These are phyloP conservation scores for Pelargonium nanum DNA, from an alignment of 345 rosid genomes.

Conservation along the genomic window DNA sequence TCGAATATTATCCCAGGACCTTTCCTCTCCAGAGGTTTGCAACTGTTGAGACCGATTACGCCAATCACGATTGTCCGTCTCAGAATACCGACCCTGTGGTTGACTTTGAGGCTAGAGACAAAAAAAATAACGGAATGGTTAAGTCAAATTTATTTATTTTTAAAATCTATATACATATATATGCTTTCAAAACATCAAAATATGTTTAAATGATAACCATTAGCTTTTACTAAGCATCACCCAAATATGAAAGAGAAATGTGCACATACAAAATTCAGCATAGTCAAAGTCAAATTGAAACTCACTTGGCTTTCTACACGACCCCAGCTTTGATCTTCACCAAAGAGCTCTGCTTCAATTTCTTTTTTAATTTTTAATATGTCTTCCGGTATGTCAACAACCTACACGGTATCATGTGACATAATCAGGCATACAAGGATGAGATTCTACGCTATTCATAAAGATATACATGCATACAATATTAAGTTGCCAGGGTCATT, in stretches of 20 bases:
- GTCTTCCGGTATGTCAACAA: constrained; percentile 37
- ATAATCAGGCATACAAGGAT: neutral
- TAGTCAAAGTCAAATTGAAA: constrained; percentile 8
- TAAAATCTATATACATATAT: neutral
- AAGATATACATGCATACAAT: too few species aligned
- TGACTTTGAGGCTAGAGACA: constrained; percentile 23
- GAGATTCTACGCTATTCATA: too few species aligned
- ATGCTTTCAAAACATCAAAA: neutral
- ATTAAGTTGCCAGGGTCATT: neutral
- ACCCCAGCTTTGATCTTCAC: constrained; percentile 53
- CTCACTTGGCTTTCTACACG: constrained; percentile 52
- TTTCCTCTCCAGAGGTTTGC: constrained; percentile 46
- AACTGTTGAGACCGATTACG: constrained; percentile 38
- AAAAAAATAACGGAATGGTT: neutral
- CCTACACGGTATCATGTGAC: constrained; percentile 11
- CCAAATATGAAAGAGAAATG: neutral
- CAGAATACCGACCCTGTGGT: constrained; percentile 37
- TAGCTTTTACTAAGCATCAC: neutral
- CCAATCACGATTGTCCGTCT: constrained; percentile 81
- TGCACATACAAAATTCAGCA: neutral
- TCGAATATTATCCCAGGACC: constrained; percentile 41
- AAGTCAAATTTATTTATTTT: constrained; percentile 1
- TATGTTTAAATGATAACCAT: neutral
- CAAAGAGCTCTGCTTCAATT: constrained; percentile 50
- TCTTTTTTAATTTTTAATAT: constrained; percentile 54